Percentiles rank a stretch among this genome's conserved stretches.
phyloP scores from a whole-genome alignment of 495 filamentous ascomycete genomes.

The Bombardia bombarda region DNA sequence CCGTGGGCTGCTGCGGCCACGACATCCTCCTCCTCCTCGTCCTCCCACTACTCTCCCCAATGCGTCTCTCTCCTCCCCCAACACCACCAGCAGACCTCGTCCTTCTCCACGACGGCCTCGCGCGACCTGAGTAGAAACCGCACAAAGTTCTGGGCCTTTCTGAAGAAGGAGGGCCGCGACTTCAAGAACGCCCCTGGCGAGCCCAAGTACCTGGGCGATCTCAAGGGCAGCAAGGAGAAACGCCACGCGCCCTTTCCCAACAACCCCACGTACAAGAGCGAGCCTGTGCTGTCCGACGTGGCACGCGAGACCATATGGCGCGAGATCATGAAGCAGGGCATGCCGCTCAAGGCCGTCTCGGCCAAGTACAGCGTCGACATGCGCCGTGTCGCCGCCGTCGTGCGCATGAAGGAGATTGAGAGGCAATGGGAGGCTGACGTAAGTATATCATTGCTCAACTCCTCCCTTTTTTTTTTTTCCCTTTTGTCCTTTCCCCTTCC shows the following conservation, averaged over 20 bases:
- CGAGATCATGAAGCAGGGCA: constrained; percentile 52
- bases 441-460: constrained; percentile 22
- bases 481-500: neutral
- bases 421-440: constrained; percentile 69
- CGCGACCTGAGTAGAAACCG: constrained; percentile 10
- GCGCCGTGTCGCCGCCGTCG: constrained; percentile 79
- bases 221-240: neutral
- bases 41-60: neutral
- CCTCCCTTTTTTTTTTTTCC: constrained; percentile 1
- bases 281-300: constrained; percentile 67
- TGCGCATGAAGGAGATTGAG: constrained; percentile 81
- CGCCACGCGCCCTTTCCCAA: constrained; percentile 57
- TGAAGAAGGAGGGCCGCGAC: neutral
- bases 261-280: constrained; percentile 63
- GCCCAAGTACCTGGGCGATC: constrained; percentile 2
- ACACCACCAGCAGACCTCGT: neutral
- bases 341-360: constrained; percentile 71
- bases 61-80: no score
- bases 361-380: constrained; percentile 72
- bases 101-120: constrained; percentile 19
- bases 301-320: constrained; percentile 68
- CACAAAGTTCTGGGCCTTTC: constrained; percentile 9
- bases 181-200: constrained; percentile 1
- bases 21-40: neutral
- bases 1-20: no score